Evolutionary conservation across 73 alveolate species (phyloP).

Genomic region (Paramecium caudatum): DNA sequence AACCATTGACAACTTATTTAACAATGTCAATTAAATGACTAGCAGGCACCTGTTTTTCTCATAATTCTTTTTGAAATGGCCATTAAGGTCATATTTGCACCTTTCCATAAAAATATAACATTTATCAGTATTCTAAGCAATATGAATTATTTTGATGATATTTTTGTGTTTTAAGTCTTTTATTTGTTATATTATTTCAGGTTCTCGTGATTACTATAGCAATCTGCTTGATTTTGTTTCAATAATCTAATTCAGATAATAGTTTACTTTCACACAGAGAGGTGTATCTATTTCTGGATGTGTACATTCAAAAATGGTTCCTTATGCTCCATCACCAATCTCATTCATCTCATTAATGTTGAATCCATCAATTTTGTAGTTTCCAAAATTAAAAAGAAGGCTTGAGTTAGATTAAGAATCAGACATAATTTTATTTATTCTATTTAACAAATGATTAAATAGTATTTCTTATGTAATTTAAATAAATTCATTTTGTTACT

Average conservation of each 20-base stretch:
- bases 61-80: not conserved
- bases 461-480: too few species aligned
- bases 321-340: not conserved
- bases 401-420: too few species aligned
- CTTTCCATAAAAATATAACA: slow-evolving; percentile 4
- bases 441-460: too few species aligned
- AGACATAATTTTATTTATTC: too few species aligned
- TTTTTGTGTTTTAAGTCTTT: not conserved
- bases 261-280: not conserved
- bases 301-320: not conserved
- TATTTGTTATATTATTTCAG: not conserved
- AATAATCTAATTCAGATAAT: not conserved
- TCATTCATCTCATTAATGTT: not conserved
- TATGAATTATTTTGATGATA: not conserved
- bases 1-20: not conserved
- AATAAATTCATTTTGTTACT: too few species aligned
- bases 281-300: not conserved
- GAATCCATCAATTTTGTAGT: too few species aligned
- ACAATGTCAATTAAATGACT: not conserved
- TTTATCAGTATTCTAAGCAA: not conserved
- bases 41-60: not conserved
- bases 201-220: not conserved
- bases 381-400: too few species aligned
- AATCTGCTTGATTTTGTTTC: not conserved
- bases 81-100: not conserved